phyloP scores from a whole-genome alignment of 225 moss, liverwort and hornwort species.

The Pseudisothecium myosuroides region DNA sequence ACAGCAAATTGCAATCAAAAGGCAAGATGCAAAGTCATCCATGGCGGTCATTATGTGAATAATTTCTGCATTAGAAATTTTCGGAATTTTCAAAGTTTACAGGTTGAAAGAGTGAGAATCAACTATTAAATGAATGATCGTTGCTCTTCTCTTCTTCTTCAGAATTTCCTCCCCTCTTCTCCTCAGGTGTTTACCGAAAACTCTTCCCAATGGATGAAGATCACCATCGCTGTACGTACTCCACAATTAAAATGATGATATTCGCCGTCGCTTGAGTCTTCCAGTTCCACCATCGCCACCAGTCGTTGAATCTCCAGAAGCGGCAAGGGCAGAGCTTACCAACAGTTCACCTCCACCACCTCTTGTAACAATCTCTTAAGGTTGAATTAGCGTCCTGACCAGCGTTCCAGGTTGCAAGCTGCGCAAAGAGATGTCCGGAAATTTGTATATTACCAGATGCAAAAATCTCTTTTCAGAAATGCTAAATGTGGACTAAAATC shows the following conservation, averaged over 20 bases:
- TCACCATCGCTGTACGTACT: too few species aligned
- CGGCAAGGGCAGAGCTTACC: neutral
- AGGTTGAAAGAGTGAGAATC: neutral
- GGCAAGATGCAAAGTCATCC: neutral
- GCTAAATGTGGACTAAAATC: neutral
- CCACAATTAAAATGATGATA: neutral
- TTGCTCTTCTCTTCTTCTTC: slow-evolving; percentile 41
- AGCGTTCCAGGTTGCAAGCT: too few species aligned
- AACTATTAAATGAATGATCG: slow-evolving; percentile 25
- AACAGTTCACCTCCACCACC: slow-evolving; percentile 1
- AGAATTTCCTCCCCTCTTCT: neutral
- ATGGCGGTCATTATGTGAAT: neutral
- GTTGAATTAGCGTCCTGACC: neutral
- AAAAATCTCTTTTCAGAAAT: neutral
- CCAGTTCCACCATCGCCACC: neutral
- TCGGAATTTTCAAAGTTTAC: neutral
- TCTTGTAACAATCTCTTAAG: neutral
- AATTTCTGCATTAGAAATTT: neutral
- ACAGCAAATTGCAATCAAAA: neutral
- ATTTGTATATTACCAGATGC: rapidly evolving
- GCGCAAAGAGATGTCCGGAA: neutral
- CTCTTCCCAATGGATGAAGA: too few species aligned
- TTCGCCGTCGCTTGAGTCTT: neutral
- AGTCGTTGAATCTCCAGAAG: neutral
- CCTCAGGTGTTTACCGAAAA: neutral